These are phyloP conservation scores for Xerocomus amazonicus DNA, from an alignment of 1,284 basidiomycete genomes.

Conservation along the genomic window DNA sequence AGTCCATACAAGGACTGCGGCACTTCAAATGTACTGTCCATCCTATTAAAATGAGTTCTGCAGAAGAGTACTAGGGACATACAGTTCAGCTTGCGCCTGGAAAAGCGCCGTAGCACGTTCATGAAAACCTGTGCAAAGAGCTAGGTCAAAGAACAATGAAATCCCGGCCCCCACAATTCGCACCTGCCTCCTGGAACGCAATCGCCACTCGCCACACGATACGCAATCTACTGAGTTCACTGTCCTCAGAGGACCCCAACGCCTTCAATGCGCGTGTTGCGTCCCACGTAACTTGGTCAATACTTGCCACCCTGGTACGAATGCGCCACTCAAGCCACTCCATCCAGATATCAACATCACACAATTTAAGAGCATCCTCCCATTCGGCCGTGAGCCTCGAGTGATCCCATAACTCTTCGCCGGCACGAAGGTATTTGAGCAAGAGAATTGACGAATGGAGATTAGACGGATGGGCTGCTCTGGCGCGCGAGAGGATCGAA, in stretches of 20 bases:
- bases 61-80: slow-evolving; percentile 25
- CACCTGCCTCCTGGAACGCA: slow-evolving; percentile 75
- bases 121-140: slow-evolving; percentile 41
- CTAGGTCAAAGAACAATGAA: slow-evolving; percentile 13
- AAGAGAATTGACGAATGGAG: slow-evolving; percentile 46
- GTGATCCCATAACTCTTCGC: slow-evolving; percentile 66
- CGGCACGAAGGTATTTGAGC: slow-evolving; percentile 64
- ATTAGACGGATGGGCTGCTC: slow-evolving; percentile 54
- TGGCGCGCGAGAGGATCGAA: slow-evolving; percentile 63
- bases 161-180: slow-evolving; percentile 23
- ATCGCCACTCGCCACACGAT: slow-evolving; percentile 69
- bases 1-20: slow-evolving; percentile 42
- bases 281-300: slow-evolving; percentile 52
- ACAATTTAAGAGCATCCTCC: slow-evolving; percentile 60
- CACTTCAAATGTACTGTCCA: slow-evolving; percentile 49
- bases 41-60: slow-evolving; percentile 7
- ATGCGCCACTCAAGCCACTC: slow-evolving; percentile 77
- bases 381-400: slow-evolving; percentile 60
- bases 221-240: slow-evolving; percentile 57
- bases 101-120: slow-evolving; percentile 72
- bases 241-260: slow-evolving; percentile 37
- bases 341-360: slow-evolving; percentile 56
- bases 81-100: slow-evolving; percentile 78
- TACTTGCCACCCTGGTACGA: slow-evolving; percentile 40
- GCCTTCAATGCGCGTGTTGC: slow-evolving; percentile 41